phyloP scores from a whole-genome alignment of 306 rosid genomes.

The Malus fusca region DNA sequence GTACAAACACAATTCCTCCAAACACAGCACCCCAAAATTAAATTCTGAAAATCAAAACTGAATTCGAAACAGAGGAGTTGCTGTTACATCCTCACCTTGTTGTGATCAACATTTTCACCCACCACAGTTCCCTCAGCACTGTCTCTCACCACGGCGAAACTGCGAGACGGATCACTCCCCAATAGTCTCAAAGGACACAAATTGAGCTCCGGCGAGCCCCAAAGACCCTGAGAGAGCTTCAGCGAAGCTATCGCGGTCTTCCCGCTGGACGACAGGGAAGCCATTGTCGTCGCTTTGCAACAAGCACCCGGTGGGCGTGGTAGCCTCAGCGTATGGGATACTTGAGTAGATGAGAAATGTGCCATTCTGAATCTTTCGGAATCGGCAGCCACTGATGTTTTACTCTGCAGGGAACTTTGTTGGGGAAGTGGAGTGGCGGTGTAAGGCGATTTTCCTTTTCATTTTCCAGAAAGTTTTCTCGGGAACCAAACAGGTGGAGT shows the following conservation, averaged over 20 bases:
- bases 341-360: slow-evolving; percentile 3
- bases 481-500: not conserved
- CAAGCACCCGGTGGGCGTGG: slow-evolving; percentile 1
- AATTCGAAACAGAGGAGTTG: not conserved
- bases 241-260: not conserved
- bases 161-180: slow-evolving; percentile 8
- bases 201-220: slow-evolving; percentile 1
- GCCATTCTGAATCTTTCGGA: slow-evolving; percentile 3
- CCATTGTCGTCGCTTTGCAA: not conserved
- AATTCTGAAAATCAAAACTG: not conserved
- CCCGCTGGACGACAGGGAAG: not conserved
- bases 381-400: not conserved
- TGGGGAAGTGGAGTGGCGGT: not conserved
- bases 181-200: not conserved
- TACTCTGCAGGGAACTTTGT: not conserved
- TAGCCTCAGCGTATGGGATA: not conserved
- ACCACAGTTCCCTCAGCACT: slow-evolving; percentile 11
- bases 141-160: slow-evolving; percentile 7
- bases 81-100: slow-evolving; percentile 5
- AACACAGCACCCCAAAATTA: not conserved
- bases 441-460: not conserved
- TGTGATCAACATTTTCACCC: not conserved
- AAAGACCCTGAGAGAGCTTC: not conserved
- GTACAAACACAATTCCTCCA: not conserved
- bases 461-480: not conserved